Base-by-base conservation (phyloP, 257 asterid species). In the Striga asiatica region DNA sequence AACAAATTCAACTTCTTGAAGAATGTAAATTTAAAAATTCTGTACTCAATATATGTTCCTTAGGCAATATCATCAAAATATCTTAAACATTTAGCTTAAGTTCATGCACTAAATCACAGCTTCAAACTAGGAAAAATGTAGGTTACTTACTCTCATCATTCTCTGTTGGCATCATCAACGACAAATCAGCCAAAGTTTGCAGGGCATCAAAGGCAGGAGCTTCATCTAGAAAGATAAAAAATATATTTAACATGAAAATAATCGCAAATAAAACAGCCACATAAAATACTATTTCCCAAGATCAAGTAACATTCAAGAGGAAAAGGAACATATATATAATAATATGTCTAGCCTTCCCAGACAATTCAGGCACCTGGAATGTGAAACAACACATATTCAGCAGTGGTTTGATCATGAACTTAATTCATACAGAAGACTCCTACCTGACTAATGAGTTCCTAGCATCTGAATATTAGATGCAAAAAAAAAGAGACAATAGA, bases 141-240 rank as follows among this genome's bases (percentile, higher is more conserved):
- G 52, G 56, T 28, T 20, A 35, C 80, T 51, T 75, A 84, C 99
- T 97, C 58, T 76, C 85, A 66, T 82, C 94, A 62, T 73, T 70
- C 74, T 74, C 88, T 50, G 78, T 51, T 23, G 94, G 89, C 95
- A 87, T 80, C 95, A 80, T 72, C 58, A 81, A 46, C 51, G 97
- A 92, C 74, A 92, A 72, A 81, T 82, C 88, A 51, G 97, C 95
- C 71, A 92, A 70, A 46, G 89, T 75, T 70, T 81, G 85, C 72
- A 92, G 72, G 54, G 97, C 99, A 58, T 79, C 93, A 64, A 88
- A 81, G 57, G 86, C 80, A 14, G 77, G 39, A 37, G 70, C 78
- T 60, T 87, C 95, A 73, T 81, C 98, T 91, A 66, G 57, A 72
- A 66, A 73, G 57, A 70, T 31, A 43, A 48, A 43, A 32, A 5